Evolutionary conservation across 805 yeast species (phyloP).

Genomic region (Huiozyma sinensis): DNA sequence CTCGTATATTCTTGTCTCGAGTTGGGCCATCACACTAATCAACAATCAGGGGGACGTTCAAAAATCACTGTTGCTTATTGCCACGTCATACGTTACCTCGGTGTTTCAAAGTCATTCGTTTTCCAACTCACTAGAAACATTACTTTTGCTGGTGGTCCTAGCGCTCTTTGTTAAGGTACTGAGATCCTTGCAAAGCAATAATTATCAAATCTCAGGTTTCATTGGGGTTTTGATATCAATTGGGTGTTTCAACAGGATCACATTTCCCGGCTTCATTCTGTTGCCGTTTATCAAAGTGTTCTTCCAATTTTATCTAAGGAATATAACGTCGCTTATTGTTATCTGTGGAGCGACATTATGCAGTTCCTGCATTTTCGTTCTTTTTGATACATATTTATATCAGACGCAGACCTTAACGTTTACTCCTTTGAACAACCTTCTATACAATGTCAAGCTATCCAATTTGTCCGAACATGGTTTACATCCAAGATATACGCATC

Average conservation of each 20-base stretch:
- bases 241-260: slow-evolving; percentile 77
- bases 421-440: slow-evolving; percentile 67
- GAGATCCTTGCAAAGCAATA: not conserved
- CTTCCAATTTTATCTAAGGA: slow-evolving; percentile 31
- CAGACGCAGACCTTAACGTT: slow-evolving; percentile 27
- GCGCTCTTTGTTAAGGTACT: slow-evolving; percentile 26
- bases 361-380: slow-evolving; percentile 31
- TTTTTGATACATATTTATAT: slow-evolving; percentile 45
- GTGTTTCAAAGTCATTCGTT: slow-evolving; percentile 79
- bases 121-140: slow-evolving; percentile 76
- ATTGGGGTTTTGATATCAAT: slow-evolving; percentile 44
- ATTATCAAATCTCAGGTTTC: slow-evolving; percentile 10
- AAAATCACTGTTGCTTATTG: slow-evolving; percentile 24
- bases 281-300: slow-evolving; percentile 45
- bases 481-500: slow-evolving; percentile 69
- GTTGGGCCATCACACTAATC: not conserved
- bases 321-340: slow-evolving; percentile 26
- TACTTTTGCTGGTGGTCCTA: slow-evolving; percentile 32
- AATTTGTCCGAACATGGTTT: slow-evolving; percentile 75
- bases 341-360: slow-evolving; percentile 29
- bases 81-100: slow-evolving; percentile 59
- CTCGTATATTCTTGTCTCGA: slow-evolving; percentile 13
- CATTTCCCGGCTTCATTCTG: slow-evolving; percentile 66
- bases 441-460: slow-evolving; percentile 48
- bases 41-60: not conserved